Evolutionary conservation across 148 eudicot genomes (phyloP).

Genomic region (Rhododendron ovatum): DNA sequence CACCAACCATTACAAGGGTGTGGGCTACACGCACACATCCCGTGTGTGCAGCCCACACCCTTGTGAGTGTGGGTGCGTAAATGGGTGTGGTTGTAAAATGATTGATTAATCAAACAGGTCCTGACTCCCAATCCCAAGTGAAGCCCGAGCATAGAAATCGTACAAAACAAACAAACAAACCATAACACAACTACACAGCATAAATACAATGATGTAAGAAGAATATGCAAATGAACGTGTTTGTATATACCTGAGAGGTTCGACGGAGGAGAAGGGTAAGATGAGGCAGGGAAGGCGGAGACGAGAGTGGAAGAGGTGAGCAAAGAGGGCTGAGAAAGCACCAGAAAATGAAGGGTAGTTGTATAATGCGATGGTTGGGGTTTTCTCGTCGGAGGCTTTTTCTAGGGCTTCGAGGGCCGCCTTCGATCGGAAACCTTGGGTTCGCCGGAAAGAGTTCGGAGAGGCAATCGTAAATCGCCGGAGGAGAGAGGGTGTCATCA

Average conservation of each 20-base stretch:
- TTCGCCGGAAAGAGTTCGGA: not conserved
- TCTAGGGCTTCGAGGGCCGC: conserved; percentile 58
- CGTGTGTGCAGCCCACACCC: too few relatives aligned
- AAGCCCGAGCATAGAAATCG: not conserved
- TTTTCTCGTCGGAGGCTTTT: conserved; percentile 40
- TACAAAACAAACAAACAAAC: not conserved
- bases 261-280: conserved; percentile 74
- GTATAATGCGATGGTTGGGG: conserved; percentile 61
- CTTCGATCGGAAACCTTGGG: conserved; percentile 60
- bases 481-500: conserved; percentile 23
- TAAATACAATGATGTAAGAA: not conserved
- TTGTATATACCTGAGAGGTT: conserved; percentile 53
- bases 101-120: not conserved
- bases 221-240: not conserved
- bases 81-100: too few relatives aligned
- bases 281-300: conserved; percentile 62
- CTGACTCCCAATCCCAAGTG: not conserved
- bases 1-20: too few relatives aligned
- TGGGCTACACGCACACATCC: too few relatives aligned
- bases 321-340: conserved; percentile 77
- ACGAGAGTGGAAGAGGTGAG: conserved; percentile 61
- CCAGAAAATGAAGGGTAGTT: conserved; percentile 89
- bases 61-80: not conserved
- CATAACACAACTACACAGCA: not conserved
- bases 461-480: not conserved